Base-by-base conservation (phyloP, 164 flowering plant species). In the Magnolia sinica region DNA sequence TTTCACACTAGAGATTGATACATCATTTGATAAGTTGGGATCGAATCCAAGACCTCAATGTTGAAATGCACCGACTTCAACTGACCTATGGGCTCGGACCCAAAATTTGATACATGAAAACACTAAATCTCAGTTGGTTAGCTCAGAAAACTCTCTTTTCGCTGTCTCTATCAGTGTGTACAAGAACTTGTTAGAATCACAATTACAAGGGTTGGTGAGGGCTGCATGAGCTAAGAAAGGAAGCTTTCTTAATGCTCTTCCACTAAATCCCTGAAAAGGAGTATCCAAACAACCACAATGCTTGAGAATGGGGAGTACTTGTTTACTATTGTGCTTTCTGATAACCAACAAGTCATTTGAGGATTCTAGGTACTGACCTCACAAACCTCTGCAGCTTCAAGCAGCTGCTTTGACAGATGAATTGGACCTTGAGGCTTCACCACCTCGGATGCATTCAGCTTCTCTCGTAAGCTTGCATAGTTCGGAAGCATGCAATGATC, bases 171-270 rank as follows among this genome's bases (percentile, higher is more conserved):
- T 82, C 89, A 96, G 82, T 59, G 89, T 81, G 20, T 74, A 49
- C 89, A 96, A 81, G 82, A 94, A 96, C 78, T 82, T 87, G 70
- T 63, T 76, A 63, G 89, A 84, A 58, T 88, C 89, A 76, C 96
- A 87, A 64, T 74, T 50, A 74, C 74, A 78, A 19, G 93, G 89
- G 74, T 85, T 87, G 68, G 88, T 73, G 51, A 94, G 88, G 45
- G 91, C 88, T 72, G 98, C 93, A 80, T 94, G 96, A 6, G 98
- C 84, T 81, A 96, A 82, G 85, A 96, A 94, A 27, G 99, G 99
- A 81, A 96, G 99, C 85, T 94, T 96, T 76, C 99, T 90, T 74
- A 96, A 86, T 23, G 96, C 84, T 77, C 99, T 87, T 82, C 99
- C 99, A 79, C 98, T 96, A 82, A 92, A 80, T 14, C 99, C 98